These are phyloP conservation scores for Boeremia exigua DNA, from an alignment of 2,329 filamentous ascomycete genomes.

Conservation along the genomic window DNA sequence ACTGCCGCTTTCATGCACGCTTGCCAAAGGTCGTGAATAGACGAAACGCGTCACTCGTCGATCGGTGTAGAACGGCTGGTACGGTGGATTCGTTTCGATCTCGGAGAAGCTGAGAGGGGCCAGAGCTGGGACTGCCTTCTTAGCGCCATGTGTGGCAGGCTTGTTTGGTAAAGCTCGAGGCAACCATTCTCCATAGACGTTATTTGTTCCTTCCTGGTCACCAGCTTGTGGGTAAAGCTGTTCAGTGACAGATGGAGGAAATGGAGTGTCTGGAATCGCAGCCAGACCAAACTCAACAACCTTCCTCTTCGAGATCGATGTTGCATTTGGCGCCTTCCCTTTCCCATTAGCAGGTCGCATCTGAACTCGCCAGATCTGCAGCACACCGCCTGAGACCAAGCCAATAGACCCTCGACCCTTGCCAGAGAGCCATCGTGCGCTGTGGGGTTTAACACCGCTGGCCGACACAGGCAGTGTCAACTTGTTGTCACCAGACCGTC, in stretches of 20 bases:
- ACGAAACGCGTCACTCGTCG: slow-evolving; percentile 79
- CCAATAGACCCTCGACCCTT: slow-evolving; percentile 68
- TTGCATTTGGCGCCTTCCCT: slow-evolving; percentile 49
- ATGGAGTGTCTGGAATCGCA: slow-evolving; percentile 63
- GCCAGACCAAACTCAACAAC: slow-evolving; percentile 73
- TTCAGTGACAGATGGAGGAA: slow-evolving; percentile 40
- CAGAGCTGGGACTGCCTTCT: slow-evolving; percentile 46
- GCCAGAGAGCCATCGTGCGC: slow-evolving; percentile 70
- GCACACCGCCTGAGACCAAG: slow-evolving; percentile 68
- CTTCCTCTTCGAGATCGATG: slow-evolving; percentile 60
- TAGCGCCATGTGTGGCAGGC: slow-evolving; percentile 11
- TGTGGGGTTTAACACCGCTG: slow-evolving; percentile 62
- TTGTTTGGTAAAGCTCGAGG: slow-evolving; percentile 41
- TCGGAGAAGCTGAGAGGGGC: slow-evolving; percentile 71
- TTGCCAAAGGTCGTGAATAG: slow-evolving; percentile 54
- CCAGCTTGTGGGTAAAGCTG: slow-evolving; percentile 39
- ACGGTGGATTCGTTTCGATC: slow-evolving; percentile 94
- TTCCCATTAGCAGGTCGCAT: slow-evolving; percentile 53
- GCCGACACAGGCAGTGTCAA: slow-evolving; percentile 68
- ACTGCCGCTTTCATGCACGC: slow-evolving; percentile 30
- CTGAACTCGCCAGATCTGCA: slow-evolving; percentile 69
- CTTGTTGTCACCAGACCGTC: slow-evolving; percentile 77
- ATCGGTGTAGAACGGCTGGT: slow-evolving; percentile 95
- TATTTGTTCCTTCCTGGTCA: slow-evolving; percentile 31
- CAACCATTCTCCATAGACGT: slow-evolving; percentile 45